These are phyloP conservation scores for Diplodia corticola DNA, from an alignment of 2,329 filamentous ascomycete genomes.

Conservation along the genomic window DNA sequence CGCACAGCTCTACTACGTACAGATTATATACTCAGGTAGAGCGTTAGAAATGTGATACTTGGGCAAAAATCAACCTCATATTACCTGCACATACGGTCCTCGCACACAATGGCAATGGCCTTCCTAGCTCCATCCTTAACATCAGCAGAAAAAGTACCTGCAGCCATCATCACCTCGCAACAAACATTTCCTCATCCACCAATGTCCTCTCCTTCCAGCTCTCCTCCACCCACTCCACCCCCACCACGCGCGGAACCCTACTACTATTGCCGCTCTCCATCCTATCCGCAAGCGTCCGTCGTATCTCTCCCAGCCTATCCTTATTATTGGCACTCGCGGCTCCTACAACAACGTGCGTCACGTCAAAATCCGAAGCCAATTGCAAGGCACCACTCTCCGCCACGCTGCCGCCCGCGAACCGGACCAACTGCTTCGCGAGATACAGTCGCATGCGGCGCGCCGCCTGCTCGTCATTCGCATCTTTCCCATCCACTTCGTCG, in stretches of 20 bases:
- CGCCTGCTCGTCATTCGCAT: neutral
- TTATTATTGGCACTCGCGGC: slow-evolving; percentile 39
- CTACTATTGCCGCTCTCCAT: slow-evolving; percentile 24
- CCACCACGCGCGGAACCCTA: slow-evolving; percentile 68
- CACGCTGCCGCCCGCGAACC: slow-evolving; percentile 68
- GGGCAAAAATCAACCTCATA: too few species aligned
- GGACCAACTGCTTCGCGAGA: slow-evolving; percentile 58
- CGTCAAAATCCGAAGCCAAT: slow-evolving; percentile 46
- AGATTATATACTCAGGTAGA: too few species aligned
- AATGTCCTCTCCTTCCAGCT: slow-evolving; percentile 78
- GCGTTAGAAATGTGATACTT: too few species aligned
- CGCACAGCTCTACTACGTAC: too few species aligned
- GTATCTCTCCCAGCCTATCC: slow-evolving; percentile 48
- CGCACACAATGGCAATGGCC: too few species aligned
- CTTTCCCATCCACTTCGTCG: slow-evolving; percentile 12
- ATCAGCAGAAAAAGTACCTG: too few species aligned
- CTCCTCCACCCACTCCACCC: slow-evolving; percentile 70
- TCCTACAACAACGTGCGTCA: slow-evolving; percentile 78
- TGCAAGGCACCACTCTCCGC: slow-evolving; percentile 43
- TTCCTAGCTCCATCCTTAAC: too few species aligned
- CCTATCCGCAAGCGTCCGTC: slow-evolving; percentile 47
- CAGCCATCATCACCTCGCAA: neutral
- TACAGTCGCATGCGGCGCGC: slow-evolving; percentile 36
- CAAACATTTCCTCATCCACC: slow-evolving; percentile 63
- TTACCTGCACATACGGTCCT: too few species aligned